Conservation (phyloP, 2,329 filamentous ascomycete species). For the Trichoderma asperellum region DNA sequence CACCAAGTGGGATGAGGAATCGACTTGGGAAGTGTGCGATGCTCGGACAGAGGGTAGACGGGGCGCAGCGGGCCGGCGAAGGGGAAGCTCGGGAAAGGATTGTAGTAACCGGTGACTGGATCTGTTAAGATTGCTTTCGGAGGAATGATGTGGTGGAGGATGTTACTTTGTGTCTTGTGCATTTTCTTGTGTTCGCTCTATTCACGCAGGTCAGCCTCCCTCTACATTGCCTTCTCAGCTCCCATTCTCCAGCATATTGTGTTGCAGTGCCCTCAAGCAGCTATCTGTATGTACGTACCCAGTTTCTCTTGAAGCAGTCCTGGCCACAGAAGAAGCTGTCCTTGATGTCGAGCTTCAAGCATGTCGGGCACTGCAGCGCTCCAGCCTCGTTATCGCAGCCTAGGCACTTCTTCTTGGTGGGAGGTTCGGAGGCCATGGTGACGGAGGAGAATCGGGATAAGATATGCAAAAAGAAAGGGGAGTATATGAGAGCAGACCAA, state of each 20-base stretch:
- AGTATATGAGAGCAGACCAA: not conserved
- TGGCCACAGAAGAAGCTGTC: constrained; percentile 97
- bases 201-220: constrained; percentile 30
- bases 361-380: constrained; percentile 89
- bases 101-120: constrained; percentile 86
- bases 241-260: too few species aligned
- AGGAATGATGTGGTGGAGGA: constrained; percentile 73
- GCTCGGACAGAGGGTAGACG: constrained; percentile 80
- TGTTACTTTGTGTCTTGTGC: constrained; percentile 74
- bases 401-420: constrained; percentile 70
- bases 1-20: constrained; percentile 90
- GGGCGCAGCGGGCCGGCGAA: constrained; percentile 84
- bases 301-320: constrained; percentile 98
- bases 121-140: constrained; percentile 87
- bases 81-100: constrained; percentile 86
- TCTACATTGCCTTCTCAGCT: not conserved
- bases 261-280: not conserved
- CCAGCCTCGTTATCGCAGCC: constrained; percentile 89
- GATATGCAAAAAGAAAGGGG: not conserved
- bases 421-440: constrained; percentile 55
- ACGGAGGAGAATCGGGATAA: not conserved
- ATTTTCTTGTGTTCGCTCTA: constrained; percentile 76
- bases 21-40: constrained; percentile 73
- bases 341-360: constrained; percentile 82
- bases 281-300: constrained; percentile 64